Percentiles rank a stretch among this genome's conserved stretches.
Conservation (phyloP, 2,329 filamentous ascomycete genomes). For the Rhynchosporium agropyri region DNA sequence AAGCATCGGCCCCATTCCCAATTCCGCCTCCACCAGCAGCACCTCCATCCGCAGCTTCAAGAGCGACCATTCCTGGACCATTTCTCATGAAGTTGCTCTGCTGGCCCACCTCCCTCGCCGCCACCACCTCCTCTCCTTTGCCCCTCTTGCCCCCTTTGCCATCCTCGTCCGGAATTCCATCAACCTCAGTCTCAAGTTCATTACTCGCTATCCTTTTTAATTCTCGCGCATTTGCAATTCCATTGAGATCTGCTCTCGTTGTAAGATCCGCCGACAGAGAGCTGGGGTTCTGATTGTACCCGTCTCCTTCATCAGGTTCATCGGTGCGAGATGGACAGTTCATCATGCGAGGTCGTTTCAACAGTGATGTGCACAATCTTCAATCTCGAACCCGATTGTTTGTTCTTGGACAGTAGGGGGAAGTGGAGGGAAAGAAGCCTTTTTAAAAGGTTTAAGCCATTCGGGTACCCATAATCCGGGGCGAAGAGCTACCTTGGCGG, state of each 20-base stretch:
- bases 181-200: conserved; percentile 38
- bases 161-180: conserved; percentile 28
- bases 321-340: conserved; percentile 68
- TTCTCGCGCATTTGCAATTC: conserved; percentile 59
- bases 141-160: conserved; percentile 16
- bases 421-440: conserved; percentile 10
- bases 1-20: conserved; percentile 17
- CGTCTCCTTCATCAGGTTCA: conserved; percentile 52
- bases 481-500: conserved; percentile 12
- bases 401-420: neutral
- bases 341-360: conserved; percentile 48
- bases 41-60: conserved; percentile 10
- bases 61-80: conserved; percentile 17
- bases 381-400: neutral
- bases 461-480: conserved; percentile 9
- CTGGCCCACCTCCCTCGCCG: conserved; percentile 16
- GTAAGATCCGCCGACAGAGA: conserved; percentile 61
- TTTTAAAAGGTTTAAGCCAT: neutral
- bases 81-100: conserved; percentile 23
- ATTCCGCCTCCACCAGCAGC: conserved; percentile 18
- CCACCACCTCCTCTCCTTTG: conserved; percentile 17
- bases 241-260: conserved; percentile 63
- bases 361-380: neutral
- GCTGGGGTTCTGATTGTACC: conserved; percentile 64
- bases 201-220: conserved; percentile 48